Conservation (phyloP, 129 eudicot species). For the Chrysanthemum lavandulifolium region DNA sequence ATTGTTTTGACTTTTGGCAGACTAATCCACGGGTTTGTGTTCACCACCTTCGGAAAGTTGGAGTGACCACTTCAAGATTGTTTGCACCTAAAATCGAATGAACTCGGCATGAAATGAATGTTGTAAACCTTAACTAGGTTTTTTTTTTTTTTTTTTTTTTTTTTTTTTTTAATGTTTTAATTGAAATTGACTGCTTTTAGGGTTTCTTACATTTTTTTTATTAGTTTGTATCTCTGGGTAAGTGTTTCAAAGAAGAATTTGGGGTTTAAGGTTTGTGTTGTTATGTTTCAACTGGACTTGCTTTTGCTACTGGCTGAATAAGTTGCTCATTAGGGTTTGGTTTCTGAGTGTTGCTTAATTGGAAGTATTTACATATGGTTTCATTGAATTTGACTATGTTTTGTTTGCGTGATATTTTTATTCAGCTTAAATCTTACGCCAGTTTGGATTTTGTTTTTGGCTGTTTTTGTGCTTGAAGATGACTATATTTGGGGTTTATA, state of each 20-base stretch:
- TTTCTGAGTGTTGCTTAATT: neutral
- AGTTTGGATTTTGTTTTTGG: neutral
- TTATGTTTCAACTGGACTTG: neutral
- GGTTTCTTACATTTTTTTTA: no score
- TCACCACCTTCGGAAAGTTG: no score
- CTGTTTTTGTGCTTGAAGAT: neutral
- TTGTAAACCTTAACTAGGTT: neutral
- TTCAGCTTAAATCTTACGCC: neutral
- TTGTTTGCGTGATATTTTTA: neutral
- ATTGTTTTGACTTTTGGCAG: no score
- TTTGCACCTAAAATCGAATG: no score
- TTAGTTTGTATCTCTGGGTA: no score
- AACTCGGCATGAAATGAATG: no score
- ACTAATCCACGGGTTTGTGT: no score
- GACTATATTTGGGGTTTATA: neutral
- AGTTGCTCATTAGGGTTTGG: slow-evolving; percentile 11
- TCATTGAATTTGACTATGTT: neutral
- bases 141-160: no score
- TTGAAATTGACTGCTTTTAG: neutral
- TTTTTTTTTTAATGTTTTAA: neutral
- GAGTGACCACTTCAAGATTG: no score
- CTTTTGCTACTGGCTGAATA: neutral
- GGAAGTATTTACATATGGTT: neutral
- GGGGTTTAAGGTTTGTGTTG: no score
- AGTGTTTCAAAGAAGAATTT: no score